Evolutionary conservation across 768 basidiomycete species (phyloP), one percentile per base, ranked within the genome.

Genomic region (Auricularia auricula-judae): DNA sequence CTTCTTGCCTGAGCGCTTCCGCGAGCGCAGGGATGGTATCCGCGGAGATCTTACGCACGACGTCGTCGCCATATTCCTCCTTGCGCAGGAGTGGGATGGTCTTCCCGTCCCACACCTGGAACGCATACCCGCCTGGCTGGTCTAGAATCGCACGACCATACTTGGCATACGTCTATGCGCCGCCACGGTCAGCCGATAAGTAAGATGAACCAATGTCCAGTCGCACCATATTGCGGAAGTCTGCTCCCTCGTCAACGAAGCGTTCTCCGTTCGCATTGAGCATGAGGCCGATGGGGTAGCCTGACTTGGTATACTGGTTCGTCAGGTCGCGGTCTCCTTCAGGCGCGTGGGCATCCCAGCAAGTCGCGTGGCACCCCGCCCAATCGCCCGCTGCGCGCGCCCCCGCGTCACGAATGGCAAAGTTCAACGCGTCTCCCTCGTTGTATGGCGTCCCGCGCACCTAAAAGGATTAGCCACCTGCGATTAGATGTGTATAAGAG

Each of bases 251-350:
- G 66, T 89, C 86, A 43, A 87, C 86, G 67, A 88, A 89, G 16
- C 87, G 78, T 62, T 72, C 67, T 3, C 87, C 87, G 1, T 72
- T 66, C 0, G 77, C 69, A 68, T 87, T 89, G 33, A 87, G 72
- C 86, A 87, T 88, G 65, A 89, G 77, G 1, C 87, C 86, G 10
- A 87, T 75, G 2, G 87, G 86, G 69, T 88, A 88, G 1, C 87
- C 85, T 10, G 86, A 87, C 72, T 88, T 88, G 5, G 87, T 88
- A 72, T 79, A 86, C 67, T 86, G 85, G 70, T 89, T 88, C 65
- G 83, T 86, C 63, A 86, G 72, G 59, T 76, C 75, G 61, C 85
- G 82, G 64, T 83, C 78, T 21, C 87, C 86, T 16, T 74, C 70
- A 36, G 83, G 74, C 1, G 86, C 83, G 68, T 86, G 79, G 18